Percentiles rank a stretch among this genome's conserved stretches.
These are phyloP conservation scores for Diversispora eburnea DNA, from an alignment of 192 early-diverging fungal genomes.

Conservation along the genomic window DNA sequence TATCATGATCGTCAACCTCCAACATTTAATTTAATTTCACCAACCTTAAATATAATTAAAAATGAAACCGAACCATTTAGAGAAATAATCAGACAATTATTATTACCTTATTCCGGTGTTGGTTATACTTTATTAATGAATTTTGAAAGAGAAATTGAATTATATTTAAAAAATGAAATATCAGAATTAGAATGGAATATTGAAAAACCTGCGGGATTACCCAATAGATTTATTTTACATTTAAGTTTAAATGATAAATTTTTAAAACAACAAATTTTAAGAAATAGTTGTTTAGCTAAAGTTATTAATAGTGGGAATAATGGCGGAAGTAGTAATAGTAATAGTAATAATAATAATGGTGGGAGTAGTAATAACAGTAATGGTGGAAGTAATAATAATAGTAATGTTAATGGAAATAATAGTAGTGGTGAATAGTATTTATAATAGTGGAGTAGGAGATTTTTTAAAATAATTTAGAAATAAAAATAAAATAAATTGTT, in stretches of 20 bases:
- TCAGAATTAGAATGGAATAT: slow-evolving; percentile 1
- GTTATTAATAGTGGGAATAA: background rate
- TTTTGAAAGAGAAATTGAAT: slow-evolving; percentile 6
- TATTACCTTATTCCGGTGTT: slow-evolving; percentile 11
- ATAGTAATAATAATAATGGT: too few species aligned
- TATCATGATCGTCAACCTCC: slow-evolving; percentile 12
- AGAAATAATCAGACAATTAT: background rate
- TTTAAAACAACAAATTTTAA: slow-evolving; percentile 25
- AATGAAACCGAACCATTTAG: slow-evolving; percentile 10
- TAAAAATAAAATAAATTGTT: too few species aligned
- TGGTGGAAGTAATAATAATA: too few species aligned
- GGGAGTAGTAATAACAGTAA: too few species aligned
- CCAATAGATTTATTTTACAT: slow-evolving; percentile 19
- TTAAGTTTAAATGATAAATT: slow-evolving; percentile 21
- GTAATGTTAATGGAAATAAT: too few species aligned
- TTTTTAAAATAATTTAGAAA: too few species aligned
- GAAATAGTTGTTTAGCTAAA: background rate
- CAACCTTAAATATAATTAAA: background rate
- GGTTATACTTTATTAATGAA: slow-evolving; percentile 22
- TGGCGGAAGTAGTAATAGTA: background rate
- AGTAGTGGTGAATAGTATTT: too few species aligned
- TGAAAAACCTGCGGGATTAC: slow-evolving; percentile 1
- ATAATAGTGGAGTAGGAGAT: too few species aligned
- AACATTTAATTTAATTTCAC: slow-evolving; percentile 6
- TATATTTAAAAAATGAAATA: slow-evolving; percentile 3